Evolutionary conservation across 1,284 basidiomycete species (phyloP), one percentile per base, ranked within the genome.

Genomic region (Fomes fomentarius): DNA sequence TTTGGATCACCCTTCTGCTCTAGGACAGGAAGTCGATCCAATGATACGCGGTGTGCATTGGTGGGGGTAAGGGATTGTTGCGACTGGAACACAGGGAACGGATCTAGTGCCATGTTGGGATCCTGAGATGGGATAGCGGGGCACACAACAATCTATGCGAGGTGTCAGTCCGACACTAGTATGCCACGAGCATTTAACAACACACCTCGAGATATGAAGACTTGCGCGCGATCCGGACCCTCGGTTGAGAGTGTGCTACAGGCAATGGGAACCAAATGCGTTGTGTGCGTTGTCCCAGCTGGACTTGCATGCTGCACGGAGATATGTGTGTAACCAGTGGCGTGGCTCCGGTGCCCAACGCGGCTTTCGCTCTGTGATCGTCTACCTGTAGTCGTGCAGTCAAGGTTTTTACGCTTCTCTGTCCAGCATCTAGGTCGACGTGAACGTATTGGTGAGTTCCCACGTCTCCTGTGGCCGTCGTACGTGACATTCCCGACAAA

Each of bases 361-460:
- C 6, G 3, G 21, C 35, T 17, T 17, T 37, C 14, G 35, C 35
- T 9, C 35, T 14, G 9, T 14, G 35, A 37, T 17, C 19, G 15
- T 37, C 15, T 14, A 37, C 15, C 9, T 37, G 8, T n/a, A 37
- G 2, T 17, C 35, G 15, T n/a, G 31, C 31, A 2, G n/a, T n/a
- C 31, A 33, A 22, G 38, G 10, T 12, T 12, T 40, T 12, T 40
- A 22, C 31, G 30, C 19, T 31, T 31, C 30, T 21, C 26, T 12
- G 30, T 22, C 1, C 9, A 15, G 19, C 5, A 22, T 45, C 43
- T 5, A 45, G 54, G 0, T 48, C 48, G 3, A 69, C 63, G 15
- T 63, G 39, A 39, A 68, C 66, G 55, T 63, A 69, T 37, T 67
- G 60, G 35, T 69, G 67, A 70, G 67, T n/a, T 73, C 52, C 24